Evolutionary conservation across 1,284 basidiomycete species (phyloP).

Genomic region (Mycosarcoma maydis): DNA sequence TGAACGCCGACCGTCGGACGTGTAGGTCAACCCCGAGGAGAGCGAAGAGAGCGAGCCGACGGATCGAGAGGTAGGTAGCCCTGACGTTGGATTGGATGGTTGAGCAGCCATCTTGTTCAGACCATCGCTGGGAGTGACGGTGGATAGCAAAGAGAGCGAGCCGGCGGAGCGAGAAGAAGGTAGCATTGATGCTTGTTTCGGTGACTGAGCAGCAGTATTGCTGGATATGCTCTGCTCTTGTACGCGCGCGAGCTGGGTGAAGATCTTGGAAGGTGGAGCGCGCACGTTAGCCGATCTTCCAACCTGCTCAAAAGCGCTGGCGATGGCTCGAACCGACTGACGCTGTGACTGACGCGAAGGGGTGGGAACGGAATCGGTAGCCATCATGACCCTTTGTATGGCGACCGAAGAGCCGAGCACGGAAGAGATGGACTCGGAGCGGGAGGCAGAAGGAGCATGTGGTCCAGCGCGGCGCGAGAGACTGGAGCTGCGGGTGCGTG

Average conservation of each 20-base stretch:
- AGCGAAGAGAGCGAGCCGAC: no score
- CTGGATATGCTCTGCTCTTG: slow-evolving; percentile 3
- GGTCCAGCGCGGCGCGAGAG: slow-evolving; percentile 6
- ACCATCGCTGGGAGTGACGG: no score
- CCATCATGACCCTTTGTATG: slow-evolving; percentile 33
- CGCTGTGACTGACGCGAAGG: slow-evolving; percentile 7
- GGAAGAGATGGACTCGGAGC: slow-evolving; percentile 34
- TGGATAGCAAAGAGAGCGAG: background rate
- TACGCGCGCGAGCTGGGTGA: slow-evolving; percentile 15
- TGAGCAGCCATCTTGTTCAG: background rate
- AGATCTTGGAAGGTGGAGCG: background rate
- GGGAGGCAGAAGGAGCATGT: slow-evolving; percentile 7
- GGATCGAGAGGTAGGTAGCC: background rate
- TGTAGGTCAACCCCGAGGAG: background rate
- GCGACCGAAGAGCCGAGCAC: slow-evolving; percentile 31
- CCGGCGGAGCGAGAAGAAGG: background rate
- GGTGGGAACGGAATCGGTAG: slow-evolving; percentile 3
- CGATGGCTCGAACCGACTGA: slow-evolving; percentile 33
- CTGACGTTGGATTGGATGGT: background rate
- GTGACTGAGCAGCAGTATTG: background rate
- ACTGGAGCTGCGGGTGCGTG: slow-evolving; percentile 18
- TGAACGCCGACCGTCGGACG: background rate
- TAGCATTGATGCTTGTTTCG: background rate
- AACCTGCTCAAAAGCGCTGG: slow-evolving; percentile 19
- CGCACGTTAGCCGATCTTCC: background rate